A percentile compares a stretch with the other conserved stretches of the same genome.
Evolutionary conservation across 2,329 filamentous ascomycete species (phyloP).

Genomic region (Purpureocillium lavendulum): DNA sequence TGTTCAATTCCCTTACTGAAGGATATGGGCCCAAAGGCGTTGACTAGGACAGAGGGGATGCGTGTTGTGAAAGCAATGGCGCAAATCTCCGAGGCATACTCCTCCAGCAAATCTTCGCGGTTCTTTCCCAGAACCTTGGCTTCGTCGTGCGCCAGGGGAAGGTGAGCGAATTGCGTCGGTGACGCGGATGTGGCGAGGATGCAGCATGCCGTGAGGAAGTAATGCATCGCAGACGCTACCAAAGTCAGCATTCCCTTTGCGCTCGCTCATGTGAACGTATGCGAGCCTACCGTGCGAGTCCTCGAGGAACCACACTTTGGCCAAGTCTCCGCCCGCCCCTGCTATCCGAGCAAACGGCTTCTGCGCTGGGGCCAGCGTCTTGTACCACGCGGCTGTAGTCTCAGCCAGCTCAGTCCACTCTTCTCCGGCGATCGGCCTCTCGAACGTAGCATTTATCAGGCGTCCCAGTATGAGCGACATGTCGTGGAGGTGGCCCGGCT

Average conservation of each 20-base stretch:
- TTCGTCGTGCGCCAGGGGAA: background rate
- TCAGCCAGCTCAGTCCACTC: slow-evolving; percentile 14
- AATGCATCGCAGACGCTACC: slow-evolving; percentile 33
- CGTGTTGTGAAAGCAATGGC: slow-evolving; percentile 36
- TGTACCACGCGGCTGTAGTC: slow-evolving; percentile 21
- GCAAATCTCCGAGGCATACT: slow-evolving; percentile 28
- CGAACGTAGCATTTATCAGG: slow-evolving; percentile 31
- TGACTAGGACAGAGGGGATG: slow-evolving; percentile 33
- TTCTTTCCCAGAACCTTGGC: slow-evolving; percentile 1
- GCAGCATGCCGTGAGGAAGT: slow-evolving; percentile 27
- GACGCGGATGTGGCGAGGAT: slow-evolving; percentile 18
- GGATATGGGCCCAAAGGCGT: slow-evolving; percentile 36
- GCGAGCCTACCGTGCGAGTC: slow-evolving; percentile 31
- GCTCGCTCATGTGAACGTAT: too few relatives aligned
- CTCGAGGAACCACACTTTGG: slow-evolving; percentile 29
- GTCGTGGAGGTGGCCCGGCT: slow-evolving; percentile 12
- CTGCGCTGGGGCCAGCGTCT: slow-evolving; percentile 19
- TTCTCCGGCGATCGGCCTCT: background rate
- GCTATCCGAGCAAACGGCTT: slow-evolving; percentile 19
- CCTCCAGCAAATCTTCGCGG: slow-evolving; percentile 20
- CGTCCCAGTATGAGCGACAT: slow-evolving; percentile 33
- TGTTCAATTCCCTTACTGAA: too few relatives aligned
- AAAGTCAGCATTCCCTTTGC: background rate
- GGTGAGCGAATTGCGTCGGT: slow-evolving; percentile 3
- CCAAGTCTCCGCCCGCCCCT: too few relatives aligned